Conservation (phyloP, 192 early-diverging fungal species). For the Coemansia sp. region DNA sequence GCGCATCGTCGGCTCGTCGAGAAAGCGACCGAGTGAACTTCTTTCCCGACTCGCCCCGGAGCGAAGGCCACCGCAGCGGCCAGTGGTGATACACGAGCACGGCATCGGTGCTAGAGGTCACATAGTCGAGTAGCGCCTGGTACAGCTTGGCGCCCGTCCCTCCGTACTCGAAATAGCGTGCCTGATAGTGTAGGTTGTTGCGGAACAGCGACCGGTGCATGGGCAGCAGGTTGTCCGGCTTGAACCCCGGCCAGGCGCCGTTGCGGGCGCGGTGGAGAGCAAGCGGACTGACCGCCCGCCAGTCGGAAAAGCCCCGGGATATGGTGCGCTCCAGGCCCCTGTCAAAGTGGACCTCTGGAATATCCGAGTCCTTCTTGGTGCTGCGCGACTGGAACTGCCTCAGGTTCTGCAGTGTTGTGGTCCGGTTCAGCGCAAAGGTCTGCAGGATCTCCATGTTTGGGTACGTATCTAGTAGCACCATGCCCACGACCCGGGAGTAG, state of each 20-base stretch:
- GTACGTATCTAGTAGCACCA: conserved; percentile 45
- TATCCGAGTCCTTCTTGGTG: background rate
- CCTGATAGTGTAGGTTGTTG: conserved; percentile 50
- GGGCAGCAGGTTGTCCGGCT: conserved; percentile 24
- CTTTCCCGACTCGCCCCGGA: conserved; percentile 24
- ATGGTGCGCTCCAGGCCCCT: conserved; percentile 9
- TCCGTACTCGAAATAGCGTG: conserved; percentile 50
- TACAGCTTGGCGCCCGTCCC: conserved; percentile 44
- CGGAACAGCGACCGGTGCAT: conserved; percentile 45
- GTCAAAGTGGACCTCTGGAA: conserved; percentile 30
- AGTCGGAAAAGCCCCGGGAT: conserved; percentile 24
- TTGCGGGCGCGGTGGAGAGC: conserved; percentile 44
- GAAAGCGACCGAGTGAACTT: conserved; percentile 2
- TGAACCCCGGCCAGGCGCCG: conserved; percentile 35
- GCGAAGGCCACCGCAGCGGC: conserved; percentile 49
- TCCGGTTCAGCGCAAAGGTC: conserved; percentile 47
- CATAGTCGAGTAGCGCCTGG: conserved; percentile 31
- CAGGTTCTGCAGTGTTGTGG: conserved; percentile 45
- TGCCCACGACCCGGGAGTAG: conserved; percentile 36
- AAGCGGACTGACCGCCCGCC: conserved; percentile 44
- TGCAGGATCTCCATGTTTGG: conserved; percentile 49
- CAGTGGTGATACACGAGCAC: conserved; percentile 45
- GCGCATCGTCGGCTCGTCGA: background rate
- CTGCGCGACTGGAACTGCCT: conserved; percentile 30
- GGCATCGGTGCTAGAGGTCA: conserved; percentile 26